Conservation (phyloP, 441 rosid genomes). For the Pelargonium myrrhifolium region DNA sequence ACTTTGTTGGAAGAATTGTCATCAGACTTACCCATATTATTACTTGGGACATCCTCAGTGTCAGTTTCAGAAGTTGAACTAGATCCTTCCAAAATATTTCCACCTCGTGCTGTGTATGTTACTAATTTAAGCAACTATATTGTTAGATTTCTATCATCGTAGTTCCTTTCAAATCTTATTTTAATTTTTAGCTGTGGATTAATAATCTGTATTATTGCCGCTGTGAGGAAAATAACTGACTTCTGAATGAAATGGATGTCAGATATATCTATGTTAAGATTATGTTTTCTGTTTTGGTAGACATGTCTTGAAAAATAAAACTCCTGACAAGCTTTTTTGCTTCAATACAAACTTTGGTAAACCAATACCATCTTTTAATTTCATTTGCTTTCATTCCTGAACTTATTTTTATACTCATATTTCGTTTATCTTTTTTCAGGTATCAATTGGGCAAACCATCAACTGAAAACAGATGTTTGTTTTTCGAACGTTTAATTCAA, state of each 20-base stretch:
- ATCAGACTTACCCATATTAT: constrained; percentile 73
- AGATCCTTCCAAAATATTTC: constrained; percentile 48
- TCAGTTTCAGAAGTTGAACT: constrained; percentile 48
- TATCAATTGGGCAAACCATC: constrained; percentile 71
- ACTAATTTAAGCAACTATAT: constrained; percentile 12
- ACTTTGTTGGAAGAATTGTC: constrained; percentile 92
- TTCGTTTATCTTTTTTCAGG: constrained; percentile 45
- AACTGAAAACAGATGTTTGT: constrained; percentile 66
- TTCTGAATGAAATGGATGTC: background rate
- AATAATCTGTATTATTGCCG: background rate
- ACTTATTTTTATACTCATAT: constrained; percentile 15
- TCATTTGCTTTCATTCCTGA: background rate
- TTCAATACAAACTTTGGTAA: background rate
- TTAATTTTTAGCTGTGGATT: background rate
- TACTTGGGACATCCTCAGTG: constrained; percentile 69
- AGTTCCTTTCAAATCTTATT: background rate
- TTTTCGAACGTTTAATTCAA: constrained; percentile 70
- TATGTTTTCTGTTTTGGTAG: background rate
- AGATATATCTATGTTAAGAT: background rate
- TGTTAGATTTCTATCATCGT: constrained; percentile 11
- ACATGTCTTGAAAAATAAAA: background rate
- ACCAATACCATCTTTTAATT: background rate
- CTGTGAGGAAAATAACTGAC: background rate
- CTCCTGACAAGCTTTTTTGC: background rate
- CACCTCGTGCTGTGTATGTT: constrained; percentile 70